phyloP scores from a whole-genome alignment of 306 rosid species.

The Citrullus amarus region DNA sequence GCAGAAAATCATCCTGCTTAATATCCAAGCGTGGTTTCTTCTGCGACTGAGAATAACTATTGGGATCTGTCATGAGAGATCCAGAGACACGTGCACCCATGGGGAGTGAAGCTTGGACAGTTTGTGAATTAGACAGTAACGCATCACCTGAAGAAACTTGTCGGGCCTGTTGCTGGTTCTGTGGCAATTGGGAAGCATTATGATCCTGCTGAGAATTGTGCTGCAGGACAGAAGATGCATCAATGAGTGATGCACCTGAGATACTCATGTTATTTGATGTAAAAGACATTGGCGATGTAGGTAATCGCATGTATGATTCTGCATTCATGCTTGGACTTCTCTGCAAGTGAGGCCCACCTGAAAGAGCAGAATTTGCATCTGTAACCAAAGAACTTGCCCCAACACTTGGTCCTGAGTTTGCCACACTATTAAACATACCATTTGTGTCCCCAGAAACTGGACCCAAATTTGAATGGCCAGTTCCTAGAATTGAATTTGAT shows the following conservation, averaged over 20 bases:
- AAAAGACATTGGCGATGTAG: conserved; percentile 85
- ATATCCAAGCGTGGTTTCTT: conserved; percentile 80
- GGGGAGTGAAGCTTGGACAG: conserved; percentile 36
- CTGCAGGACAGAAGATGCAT: conserved; percentile 70
- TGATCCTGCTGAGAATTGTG: conserved; percentile 80
- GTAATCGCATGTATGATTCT: conserved; percentile 72
- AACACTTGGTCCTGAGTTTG: conserved; percentile 81
- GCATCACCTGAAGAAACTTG: conserved; percentile 62
- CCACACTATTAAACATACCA: conserved; percentile 61
- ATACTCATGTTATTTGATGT: conserved; percentile 83
- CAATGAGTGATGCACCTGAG: conserved; percentile 84
- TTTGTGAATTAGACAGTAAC: conserved; percentile 44
- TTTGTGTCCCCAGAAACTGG: conserved; percentile 77
- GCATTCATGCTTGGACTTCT: conserved; percentile 90
- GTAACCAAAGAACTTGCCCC: conserved; percentile 97
- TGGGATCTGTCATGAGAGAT: conserved; percentile 55
- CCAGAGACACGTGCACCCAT: conserved; percentile 54
- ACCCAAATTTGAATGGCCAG: conserved; percentile 63
- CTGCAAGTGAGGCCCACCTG: conserved; percentile 77
- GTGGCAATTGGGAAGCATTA: conserved; percentile 54
- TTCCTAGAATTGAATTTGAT: conserved; percentile 59
- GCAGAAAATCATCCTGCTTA: conserved; percentile 62
- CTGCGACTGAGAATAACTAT: conserved; percentile 40
- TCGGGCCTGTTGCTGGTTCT: conserved; percentile 38
- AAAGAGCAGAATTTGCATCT: conserved; percentile 93